Evolutionary conservation across 2,329 filamentous ascomycete species (phyloP).

Genomic region (Mollisia scopiformis): DNA sequence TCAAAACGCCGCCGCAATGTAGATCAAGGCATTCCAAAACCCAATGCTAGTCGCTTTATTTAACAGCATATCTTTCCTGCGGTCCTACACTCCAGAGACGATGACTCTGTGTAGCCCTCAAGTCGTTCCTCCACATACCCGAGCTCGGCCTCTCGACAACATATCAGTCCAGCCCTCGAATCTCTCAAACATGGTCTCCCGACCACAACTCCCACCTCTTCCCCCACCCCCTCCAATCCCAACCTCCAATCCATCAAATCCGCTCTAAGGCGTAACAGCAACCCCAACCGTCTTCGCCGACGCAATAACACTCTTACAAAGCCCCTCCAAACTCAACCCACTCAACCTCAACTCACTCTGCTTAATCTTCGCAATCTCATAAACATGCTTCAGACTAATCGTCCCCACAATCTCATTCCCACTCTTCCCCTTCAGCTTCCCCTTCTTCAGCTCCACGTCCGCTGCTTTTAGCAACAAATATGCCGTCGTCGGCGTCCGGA

Average conservation of each 20-base stretch:
- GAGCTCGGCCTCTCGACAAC: no score
- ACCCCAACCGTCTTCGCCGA: conserved; percentile 79
- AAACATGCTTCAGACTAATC: conserved; percentile 92
- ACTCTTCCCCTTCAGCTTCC: conserved; percentile 76
- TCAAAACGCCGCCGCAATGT: conserved; percentile 35
- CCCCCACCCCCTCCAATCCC: background rate
- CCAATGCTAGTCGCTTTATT: background rate
- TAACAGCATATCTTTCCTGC: no score
- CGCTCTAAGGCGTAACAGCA: conserved; percentile 61
- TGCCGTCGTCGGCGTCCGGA: conserved; percentile 93
- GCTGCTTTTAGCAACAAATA: conserved; percentile 86
- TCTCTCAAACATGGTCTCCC: background rate
- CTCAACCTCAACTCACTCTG: conserved; percentile 75
- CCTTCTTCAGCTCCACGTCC: conserved; percentile 69
- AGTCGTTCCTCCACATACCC: no score
- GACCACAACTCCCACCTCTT: background rate
- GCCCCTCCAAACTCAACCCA: conserved; percentile 68
- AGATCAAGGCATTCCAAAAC: conserved; percentile 15
- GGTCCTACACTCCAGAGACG: no score
- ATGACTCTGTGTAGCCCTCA: no score
- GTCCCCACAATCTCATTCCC: conserved; percentile 80
- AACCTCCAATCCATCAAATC: background rate
- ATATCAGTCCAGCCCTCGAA: conserved; percentile 2
- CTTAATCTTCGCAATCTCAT: conserved; percentile 98
- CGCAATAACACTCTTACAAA: conserved; percentile 75